Base-by-base conservation (phyloP, 140 eudicot genomes). In the Stevia rebaudiana region DNA sequence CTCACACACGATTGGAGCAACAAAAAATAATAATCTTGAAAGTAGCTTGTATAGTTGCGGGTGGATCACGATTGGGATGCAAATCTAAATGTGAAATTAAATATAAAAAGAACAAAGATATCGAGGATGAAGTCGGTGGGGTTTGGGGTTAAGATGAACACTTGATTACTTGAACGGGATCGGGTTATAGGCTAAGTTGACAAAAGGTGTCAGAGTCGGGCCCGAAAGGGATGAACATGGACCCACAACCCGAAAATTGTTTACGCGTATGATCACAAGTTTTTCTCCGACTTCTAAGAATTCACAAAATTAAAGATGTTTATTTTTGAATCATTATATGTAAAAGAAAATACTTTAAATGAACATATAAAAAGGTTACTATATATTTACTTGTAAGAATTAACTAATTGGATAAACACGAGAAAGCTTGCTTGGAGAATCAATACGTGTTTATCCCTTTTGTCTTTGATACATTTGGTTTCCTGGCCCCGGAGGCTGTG, bases 131-230 rank as follows among this genome's bases (percentile, higher is more conserved):
- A 73, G 67, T 65, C 73, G 78, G 78, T 73, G 61, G 61, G 41
- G 61, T 54, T 16, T 12, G 55, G 59, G 25, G 58, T 46, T 17
- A 4, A 17, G 8, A 0, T 30, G n/a, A 56, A 56, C n/a, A 56
- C 63, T 56, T 54, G 61, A 54, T 54, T 54, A 28, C 40, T 54
- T 74, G 0, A 50, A 49, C 59, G 65, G 65, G 11, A 17, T 59
- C 25, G 40, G 59, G n/a, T 18, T 12, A 47, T 24, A 40, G 36
- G 71, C 12, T 41, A 18, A 33, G 36, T 53, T 39, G 59, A 68
- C 74, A 74, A 60, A 67, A 65, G 11, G 0, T 60, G 75, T 74
- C 74, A 66, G 71, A 8, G 63, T 18, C 5, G 79, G 74, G 23
- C 64, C 74, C 70, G 25, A 5, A 40, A 46, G 10, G 48, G 11